A percentile compares a stretch with the other conserved stretches of the same genome.
Conservation (phyloP, 1,284 basidiomycete genomes). For the Cryptococcus depauperatus region DNA sequence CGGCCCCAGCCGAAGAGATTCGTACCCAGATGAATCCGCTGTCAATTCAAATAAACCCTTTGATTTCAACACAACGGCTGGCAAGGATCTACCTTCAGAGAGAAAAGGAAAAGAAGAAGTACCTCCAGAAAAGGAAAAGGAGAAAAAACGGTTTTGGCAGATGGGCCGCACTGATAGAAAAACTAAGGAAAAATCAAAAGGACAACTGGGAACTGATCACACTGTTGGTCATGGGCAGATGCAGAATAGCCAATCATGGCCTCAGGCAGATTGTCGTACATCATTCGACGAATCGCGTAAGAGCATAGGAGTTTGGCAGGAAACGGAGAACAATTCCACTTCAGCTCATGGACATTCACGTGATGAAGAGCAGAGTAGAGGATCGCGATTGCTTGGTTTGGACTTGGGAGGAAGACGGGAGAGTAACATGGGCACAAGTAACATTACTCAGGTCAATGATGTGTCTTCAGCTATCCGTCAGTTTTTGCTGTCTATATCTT, state of each 20-base stretch:
- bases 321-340: conserved; percentile 11
- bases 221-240: conserved; percentile 6
- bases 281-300: conserved; percentile 14
- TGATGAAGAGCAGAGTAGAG: conserved; percentile 12
- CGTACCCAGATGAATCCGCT: conserved; percentile 2
- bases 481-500: conserved; percentile 9
- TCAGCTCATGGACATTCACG: conserved; percentile 15
- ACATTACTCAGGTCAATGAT: conserved; percentile 16
- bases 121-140: conserved; percentile 6
- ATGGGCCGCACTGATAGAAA: conserved; percentile 19
- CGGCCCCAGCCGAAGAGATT: neutral
- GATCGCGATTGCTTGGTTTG: conserved; percentile 16
- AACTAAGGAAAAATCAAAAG: conserved; percentile 14
- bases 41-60: neutral
- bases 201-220: conserved; percentile 7
- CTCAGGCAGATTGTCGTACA: conserved; percentile 8
- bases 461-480: conserved; percentile 34
- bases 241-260: neutral
- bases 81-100: too few relatives aligned
- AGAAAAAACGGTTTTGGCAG: conserved; percentile 33
- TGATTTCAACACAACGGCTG: conserved; percentile 1
- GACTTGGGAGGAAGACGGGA: conserved; percentile 11
- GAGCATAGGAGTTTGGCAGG: conserved; percentile 10
- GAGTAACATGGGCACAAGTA: too few relatives aligned
- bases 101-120: conserved; percentile 6